These are phyloP conservation scores for Sequoiadendron giganteum DNA, from an alignment of 75 land plant genomes.

Conservation along the genomic window DNA sequence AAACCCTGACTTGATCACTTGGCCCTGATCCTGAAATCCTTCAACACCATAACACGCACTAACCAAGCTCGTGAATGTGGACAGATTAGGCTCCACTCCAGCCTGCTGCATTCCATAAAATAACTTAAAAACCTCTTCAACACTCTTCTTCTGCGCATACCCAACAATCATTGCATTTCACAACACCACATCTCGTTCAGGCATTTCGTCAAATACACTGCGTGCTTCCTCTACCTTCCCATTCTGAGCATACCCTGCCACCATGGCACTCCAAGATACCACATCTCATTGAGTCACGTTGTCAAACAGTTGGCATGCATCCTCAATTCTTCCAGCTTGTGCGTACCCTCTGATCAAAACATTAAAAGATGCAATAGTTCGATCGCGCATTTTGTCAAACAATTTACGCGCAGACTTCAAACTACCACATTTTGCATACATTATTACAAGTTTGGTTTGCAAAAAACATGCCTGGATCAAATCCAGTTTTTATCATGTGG, in stretches of 20 bases:
- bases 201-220: too few relatives aligned
- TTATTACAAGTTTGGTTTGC: slow-evolving; percentile 28
- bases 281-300: too few relatives aligned
- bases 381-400: too few relatives aligned
- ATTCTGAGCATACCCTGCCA: too few relatives aligned
- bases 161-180: slow-evolving; percentile 18
- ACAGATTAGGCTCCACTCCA: slow-evolving; percentile 35
- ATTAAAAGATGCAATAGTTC: too few relatives aligned
- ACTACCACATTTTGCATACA: slow-evolving; percentile 45
- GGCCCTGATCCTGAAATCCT: slow-evolving; percentile 32
- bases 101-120: slow-evolving; percentile 21
- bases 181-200: too few relatives aligned
- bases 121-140: slow-evolving; percentile 18
- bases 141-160: background rate
- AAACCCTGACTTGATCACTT: slow-evolving; percentile 18
- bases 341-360: too few relatives aligned
- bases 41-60: slow-evolving; percentile 18
- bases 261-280: too few relatives aligned
- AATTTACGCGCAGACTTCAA: slow-evolving; percentile 47
- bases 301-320: too few relatives aligned
- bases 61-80: slow-evolving; percentile 38
- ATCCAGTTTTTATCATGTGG: slow-evolving; percentile 33
- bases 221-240: too few relatives aligned
- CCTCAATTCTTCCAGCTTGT: too few relatives aligned
- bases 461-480: slow-evolving; percentile 28